Percentiles rank a stretch among this genome's conserved stretches.
These are phyloP conservation scores for Podospora didyma DNA, from an alignment of 495 filamentous ascomycete species.

Conservation along the genomic window DNA sequence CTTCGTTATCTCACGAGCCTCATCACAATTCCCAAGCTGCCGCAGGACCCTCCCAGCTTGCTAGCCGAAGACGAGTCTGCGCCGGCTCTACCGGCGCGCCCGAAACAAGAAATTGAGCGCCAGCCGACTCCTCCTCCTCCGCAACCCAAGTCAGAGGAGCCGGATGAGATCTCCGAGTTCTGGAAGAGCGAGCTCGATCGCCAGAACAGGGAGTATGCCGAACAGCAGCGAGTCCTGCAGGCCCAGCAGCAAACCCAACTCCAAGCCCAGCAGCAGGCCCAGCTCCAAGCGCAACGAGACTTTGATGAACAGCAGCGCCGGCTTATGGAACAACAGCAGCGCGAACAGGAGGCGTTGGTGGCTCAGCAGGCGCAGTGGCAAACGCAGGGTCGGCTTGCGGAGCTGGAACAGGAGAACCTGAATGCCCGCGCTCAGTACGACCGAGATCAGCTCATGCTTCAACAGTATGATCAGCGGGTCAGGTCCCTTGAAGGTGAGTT, in stretches of 20 bases:
- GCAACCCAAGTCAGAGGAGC: constrained; percentile 63
- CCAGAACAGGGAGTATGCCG: constrained; percentile 90
- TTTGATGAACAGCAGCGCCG: constrained; percentile 93
- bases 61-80: constrained; percentile 78
- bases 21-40: constrained; percentile 93
- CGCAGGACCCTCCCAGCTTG: constrained; percentile 87
- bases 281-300: constrained; percentile 79
- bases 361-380: constrained; percentile 85
- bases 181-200: constrained; percentile 90
- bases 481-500: constrained; percentile 91
- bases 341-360: constrained; percentile 85
- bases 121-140: constrained; percentile 62
- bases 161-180: constrained; percentile 94
- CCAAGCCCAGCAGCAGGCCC: constrained; percentile 66
- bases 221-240: constrained; percentile 83
- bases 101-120: constrained; percentile 64
- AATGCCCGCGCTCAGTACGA: constrained; percentile 94
- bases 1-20: constrained; percentile 92
- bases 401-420: constrained; percentile 91
- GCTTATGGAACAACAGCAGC: constrained; percentile 81
- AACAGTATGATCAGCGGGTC: constrained; percentile 92
- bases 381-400: constrained; percentile 87
- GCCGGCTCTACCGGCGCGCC: constrained; percentile 78
- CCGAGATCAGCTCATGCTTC: constrained; percentile 90
- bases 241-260: constrained; percentile 69